Base-by-base conservation (phyloP, 345 rosid species). In the Eucalyptus cloeziana region DNA sequence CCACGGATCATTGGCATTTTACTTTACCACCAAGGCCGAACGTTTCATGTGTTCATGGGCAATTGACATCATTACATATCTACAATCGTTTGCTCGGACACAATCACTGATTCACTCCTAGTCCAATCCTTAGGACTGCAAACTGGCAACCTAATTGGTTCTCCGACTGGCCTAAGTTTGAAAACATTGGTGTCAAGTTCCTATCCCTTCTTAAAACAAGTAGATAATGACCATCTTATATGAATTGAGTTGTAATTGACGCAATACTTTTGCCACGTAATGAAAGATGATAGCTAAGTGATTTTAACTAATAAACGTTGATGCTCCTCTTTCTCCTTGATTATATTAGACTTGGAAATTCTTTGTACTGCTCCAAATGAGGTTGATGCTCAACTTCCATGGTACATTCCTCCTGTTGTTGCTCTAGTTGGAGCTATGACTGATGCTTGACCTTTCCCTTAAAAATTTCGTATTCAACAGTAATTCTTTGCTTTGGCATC, bases 1-100 rank as follows among this genome's bases (percentile, higher is more conserved):
- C 62, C 12, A 22, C 6, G 0, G 0, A 54, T 22, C 11, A 3
- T 11, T 4, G 0, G 25, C 60, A 7, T 8, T 54, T 22, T 0
- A 22, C 60, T 54, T 54, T 54, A 54, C 25, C 58, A 17, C 2
- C 2, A 21, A 21, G 60, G 25, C 25, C 5, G 0, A 54, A 54
- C 4, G 0, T 21, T 54, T 54, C 58, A 52, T 21, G 24, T 21
- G 58, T 16, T 54, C 58, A 52, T 7, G 19, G 22, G 21, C 56
- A 17, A 52, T 54, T 4, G 10, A 54, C 60, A 54, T 1, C 25
- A 54, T 54, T 54, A 54, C 60, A 8, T 54, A 54, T 3, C 25
- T 54, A 54, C 21, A 54, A 19, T 54, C 9, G 2, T 54, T 54
- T 54, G 60, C 25, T 2, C 0, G 0, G 5, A 54, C 60, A 8